A percentile compares a stretch with the other conserved stretches of the same genome.
These are phyloP conservation scores for Gardenia jasminoides DNA, from an alignment of 257 asterid genomes.

Conservation along the genomic window DNA sequence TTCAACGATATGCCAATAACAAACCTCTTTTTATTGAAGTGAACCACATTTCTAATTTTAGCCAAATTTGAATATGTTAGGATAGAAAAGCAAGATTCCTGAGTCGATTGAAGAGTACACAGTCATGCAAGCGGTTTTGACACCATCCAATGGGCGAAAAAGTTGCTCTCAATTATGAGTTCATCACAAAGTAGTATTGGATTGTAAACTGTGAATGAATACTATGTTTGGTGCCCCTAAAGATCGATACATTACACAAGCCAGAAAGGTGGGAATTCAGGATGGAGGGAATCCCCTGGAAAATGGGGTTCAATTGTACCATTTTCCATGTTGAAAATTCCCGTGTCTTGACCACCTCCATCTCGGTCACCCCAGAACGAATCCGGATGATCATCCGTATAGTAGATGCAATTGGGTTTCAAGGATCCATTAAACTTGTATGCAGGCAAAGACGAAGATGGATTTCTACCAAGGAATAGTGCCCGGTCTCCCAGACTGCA, in stretches of 20 bases:
- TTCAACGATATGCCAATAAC: no score
- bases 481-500: not conserved
- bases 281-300: not conserved
- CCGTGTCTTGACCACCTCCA: not conserved
- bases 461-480: conserved; percentile 1
- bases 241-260: not conserved
- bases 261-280: not conserved
- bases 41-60: no score
- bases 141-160: no score
- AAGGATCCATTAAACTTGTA: not conserved
- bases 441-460: not conserved
- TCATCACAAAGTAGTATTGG: no score
- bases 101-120: no score
- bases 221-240: no score
- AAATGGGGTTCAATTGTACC: not conserved
- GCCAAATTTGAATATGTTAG: no score
- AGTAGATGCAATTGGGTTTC: not conserved
- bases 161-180: no score
- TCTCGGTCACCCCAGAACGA: not conserved
- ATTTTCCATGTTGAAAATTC: not conserved
- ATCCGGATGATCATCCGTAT: not conserved
- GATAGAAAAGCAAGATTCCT: no score
- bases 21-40: no score
- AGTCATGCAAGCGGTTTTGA: no score
- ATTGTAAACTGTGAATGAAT: no score